Evolutionary conservation across 2,329 filamentous ascomycete genomes (phyloP), one percentile per base, ranked within the genome.

Genomic region (Cladosporium sp.): DNA sequence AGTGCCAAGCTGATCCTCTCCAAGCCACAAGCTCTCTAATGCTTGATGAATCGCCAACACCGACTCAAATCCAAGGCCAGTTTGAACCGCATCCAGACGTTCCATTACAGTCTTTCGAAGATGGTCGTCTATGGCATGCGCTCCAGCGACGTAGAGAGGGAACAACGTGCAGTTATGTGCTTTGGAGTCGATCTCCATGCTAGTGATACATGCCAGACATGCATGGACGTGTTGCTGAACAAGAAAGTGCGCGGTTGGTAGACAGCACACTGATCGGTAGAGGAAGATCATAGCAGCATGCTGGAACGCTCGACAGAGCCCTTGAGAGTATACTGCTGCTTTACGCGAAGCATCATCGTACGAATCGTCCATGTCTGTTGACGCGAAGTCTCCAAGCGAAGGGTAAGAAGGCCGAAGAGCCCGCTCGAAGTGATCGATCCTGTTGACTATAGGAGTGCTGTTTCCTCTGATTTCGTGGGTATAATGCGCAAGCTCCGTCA

Each of bases 161-260:
- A 56, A 56, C 20, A 56, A 17, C 8, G 54, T 49, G 34, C 54
- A 56, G 11, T 56, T 56, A 12, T 56, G 54, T 36, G 54, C 34
- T 22, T 56, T 56, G 9, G 54, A 56, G 42, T 56, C 54, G 7
- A 49, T 49, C 40, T 56, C 54, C 54, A 56, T 56, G 54, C 54
- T 56, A 8, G 54, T 56, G 20, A 56, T 56, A 9, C 54, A 56
- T 9, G 54, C 42, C 9, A 56, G 17, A n/a, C 54, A 56, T 3
- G 54, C 54, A 28, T 49, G 54, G 3, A 56, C 54, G 20, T 56
- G 42, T 28, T 56, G 54, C 20, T 56, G 54, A 12, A 56, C 54
- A 5, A 56, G 54, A n/a, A 56, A 47, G 19, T 56, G 54, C 9
- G 40, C 20, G 11, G 54, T 49, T 34, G 54, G 42, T 9, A 56